Conservation (phyloP, 129 eudicot genomes). For the Kitagawia praeruptora region DNA sequence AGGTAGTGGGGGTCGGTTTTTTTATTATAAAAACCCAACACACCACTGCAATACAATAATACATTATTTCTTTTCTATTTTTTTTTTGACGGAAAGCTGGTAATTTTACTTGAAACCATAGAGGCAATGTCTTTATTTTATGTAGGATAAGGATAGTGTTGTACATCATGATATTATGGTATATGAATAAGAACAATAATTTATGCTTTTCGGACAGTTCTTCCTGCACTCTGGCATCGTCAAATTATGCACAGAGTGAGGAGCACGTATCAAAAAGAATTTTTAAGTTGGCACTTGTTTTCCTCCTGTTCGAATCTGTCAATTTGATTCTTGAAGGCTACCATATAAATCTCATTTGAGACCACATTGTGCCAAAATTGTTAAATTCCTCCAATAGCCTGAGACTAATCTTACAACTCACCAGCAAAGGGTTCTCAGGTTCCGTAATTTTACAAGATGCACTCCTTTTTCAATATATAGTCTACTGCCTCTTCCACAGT, state of each 20-base stretch:
- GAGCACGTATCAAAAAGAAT: background rate
- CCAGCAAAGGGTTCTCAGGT: background rate
- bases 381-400: background rate
- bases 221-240: background rate
- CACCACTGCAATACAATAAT: too few species aligned
- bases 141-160: background rate
- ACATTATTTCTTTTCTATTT: too few species aligned
- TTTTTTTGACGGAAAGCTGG: too few species aligned
- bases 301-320: background rate
- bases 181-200: background rate
- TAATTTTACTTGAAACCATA: too few species aligned
- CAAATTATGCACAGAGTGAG: background rate
- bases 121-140: too few species aligned
- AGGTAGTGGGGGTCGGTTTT: too few species aligned
- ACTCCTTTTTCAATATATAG: slow-evolving; percentile 44
- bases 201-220: background rate
- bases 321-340: background rate
- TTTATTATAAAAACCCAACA: too few species aligned
- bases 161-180: background rate
- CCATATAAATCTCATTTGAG: background rate
- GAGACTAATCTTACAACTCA: background rate
- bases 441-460: slow-evolving; percentile 4
- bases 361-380: background rate
- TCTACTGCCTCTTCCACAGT: slow-evolving; percentile 66
- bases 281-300: background rate